Percentiles rank a stretch among this genome's conserved stretches.
phyloP scores from a whole-genome alignment of 306 rosid genomes.

The cucumber (Cucumis sativus) region DNA sequence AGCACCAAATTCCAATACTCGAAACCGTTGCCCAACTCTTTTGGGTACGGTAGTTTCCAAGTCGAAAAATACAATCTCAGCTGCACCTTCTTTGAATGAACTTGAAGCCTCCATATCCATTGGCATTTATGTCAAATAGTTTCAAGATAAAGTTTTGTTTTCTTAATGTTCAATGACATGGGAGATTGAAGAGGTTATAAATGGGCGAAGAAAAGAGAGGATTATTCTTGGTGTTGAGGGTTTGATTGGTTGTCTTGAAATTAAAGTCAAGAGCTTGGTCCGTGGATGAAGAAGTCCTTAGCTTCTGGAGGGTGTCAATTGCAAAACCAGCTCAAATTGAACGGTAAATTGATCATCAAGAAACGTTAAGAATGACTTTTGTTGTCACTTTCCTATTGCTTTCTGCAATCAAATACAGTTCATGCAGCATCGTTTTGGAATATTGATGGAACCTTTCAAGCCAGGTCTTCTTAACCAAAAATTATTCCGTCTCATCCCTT shows the following conservation, averaged over 20 bases:
- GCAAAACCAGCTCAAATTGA: constrained; percentile 15
- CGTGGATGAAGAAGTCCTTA: constrained; percentile 29
- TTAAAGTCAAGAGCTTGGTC: constrained; percentile 35
- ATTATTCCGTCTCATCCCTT: constrained; percentile 7
- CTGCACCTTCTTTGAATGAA: constrained; percentile 27
- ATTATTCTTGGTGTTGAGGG: constrained; percentile 30
- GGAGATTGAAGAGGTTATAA: constrained; percentile 7
- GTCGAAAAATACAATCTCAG: constrained; percentile 85
- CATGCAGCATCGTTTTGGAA: constrained; percentile 4
- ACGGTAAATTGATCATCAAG: constrained; percentile 13
- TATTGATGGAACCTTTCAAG: constrained; percentile 6
- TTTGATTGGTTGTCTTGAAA: constrained; percentile 47
- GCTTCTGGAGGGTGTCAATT: constrained; percentile 37
- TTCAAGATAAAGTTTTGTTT: constrained; percentile 1
- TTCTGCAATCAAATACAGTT: not conserved
- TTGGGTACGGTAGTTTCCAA: constrained; percentile 89
- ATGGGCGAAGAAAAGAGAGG: constrained; percentile 17
- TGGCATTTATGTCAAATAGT: not conserved
- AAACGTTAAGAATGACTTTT: constrained; percentile 11
- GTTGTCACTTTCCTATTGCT: not conserved
- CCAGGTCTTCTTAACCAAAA: not conserved
- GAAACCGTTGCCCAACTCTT: constrained; percentile 46
- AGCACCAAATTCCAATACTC: constrained; percentile 81
- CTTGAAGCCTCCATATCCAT: constrained; percentile 47
- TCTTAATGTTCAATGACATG: not conserved